Evolutionary conservation across 306 rosid genomes (phyloP).

Genomic region (Prunus armeniaca): DNA sequence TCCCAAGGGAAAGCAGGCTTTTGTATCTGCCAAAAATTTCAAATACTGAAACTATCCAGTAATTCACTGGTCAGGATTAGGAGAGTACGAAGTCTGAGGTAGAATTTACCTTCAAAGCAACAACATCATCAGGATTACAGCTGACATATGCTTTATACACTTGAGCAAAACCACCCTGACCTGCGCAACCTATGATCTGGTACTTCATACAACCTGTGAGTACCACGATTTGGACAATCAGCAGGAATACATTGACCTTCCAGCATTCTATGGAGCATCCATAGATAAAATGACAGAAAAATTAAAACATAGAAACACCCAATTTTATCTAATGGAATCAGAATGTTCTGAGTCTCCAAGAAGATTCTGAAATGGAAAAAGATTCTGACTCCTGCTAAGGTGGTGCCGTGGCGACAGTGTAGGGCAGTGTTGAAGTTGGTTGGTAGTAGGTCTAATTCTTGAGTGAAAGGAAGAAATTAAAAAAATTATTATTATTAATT

Average conservation of each 20-base stretch:
- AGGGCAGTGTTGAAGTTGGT: not conserved
- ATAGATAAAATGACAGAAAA: not conserved
- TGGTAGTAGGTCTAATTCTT: not conserved
- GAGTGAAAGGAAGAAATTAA: not conserved
- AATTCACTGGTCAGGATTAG: constrained; percentile 2
- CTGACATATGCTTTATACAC: constrained; percentile 71
- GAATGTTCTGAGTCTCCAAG: not conserved
- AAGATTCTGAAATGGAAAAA: not conserved
- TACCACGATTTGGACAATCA: constrained; percentile 25
- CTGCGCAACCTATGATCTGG: constrained; percentile 90
- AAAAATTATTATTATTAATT: not conserved
- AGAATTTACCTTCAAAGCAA: constrained; percentile 71
- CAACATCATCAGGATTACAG: constrained; percentile 69
- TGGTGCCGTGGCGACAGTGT: not conserved
- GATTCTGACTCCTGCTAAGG: not conserved
- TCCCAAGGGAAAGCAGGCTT: constrained; percentile 93
- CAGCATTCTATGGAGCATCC: not conserved
- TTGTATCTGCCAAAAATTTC: constrained; percentile 60
- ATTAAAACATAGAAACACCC: not conserved
- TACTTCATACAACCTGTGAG: constrained; percentile 77
- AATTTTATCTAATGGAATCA: not conserved
- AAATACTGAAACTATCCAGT: constrained; percentile 20
- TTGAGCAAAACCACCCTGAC: constrained; percentile 90
- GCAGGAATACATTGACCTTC: not conserved
- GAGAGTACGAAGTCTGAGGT: not conserved